Base-by-base conservation (phyloP, 345 rosid species). In the Populus nigra region DNA sequence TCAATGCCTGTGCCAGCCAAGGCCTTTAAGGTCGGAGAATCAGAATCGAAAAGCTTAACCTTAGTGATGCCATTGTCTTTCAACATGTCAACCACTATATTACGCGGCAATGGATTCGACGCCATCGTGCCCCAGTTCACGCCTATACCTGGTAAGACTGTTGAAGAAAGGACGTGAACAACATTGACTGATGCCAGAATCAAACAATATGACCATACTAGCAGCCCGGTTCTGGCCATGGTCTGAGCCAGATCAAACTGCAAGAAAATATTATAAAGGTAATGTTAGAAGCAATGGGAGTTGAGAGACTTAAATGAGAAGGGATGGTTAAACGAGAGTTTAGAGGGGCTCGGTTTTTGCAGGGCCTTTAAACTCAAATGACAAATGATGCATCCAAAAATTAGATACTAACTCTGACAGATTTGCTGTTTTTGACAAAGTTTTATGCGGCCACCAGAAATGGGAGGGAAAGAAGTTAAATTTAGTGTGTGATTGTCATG, bases 41-140 rank as follows among this genome's bases (percentile, higher is more conserved):
- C 93, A 0, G 93, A 83, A 23, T 95, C 99, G 73, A 95, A 95
- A 77, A 95, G 90, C 83, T 95, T 95, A 10, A 87, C 97, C 82
- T 80, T 95, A 7, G 39, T 29, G 29, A 93, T 81, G 65, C 87
- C 90, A 66, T 95, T 95, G 57, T 91, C 98, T 72, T 90, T 91
- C 7, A 95, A 84, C 93, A 95, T 84, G 5, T 75, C 47, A 50
- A 89, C 98, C 72, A 90, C 95, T 2, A 80, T 86, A 33, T 71
- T 67, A 4, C 96, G 90, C 23, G 82, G 67, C 81, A 95, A 31
- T 0, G 90, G 94, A 57, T 93, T 98, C 3, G 97, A 88, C 31
- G 94, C 84, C 33, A 88, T 75, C 35, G 77, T 83, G 0, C 99
- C 99, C 98, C 96, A 94, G 67, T 94, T 94, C 73, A 94, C 89